Percentiles rank a stretch among this genome's conserved stretches.
phyloP scores from a whole-genome alignment of 2,329 filamentous ascomycete species.

The Juglanconis sp. region DNA sequence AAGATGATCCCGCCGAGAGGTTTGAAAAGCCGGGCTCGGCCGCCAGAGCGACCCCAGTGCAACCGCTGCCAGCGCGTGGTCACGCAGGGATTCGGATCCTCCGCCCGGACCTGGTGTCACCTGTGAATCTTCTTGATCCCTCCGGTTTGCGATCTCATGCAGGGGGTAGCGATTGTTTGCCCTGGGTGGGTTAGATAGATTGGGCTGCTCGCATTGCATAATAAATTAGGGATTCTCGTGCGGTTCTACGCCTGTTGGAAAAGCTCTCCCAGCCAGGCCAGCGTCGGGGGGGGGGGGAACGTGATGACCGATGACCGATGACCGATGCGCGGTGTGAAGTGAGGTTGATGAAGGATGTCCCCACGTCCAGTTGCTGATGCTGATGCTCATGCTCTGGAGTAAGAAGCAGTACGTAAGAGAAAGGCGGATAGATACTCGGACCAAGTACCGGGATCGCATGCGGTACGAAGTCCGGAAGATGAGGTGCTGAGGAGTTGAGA shows the following conservation, averaged over 20 bases:
- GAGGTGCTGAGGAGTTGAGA: no score
- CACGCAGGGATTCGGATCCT: neutral
- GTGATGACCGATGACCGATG: neutral
- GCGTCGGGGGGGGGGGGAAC: neutral
- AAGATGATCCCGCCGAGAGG: neutral
- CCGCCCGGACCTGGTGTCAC: neutral
- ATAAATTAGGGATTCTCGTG: neutral
- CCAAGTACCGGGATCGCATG: no score
- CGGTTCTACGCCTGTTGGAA: neutral
- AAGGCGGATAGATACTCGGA: no score
- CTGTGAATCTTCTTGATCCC: neutral
- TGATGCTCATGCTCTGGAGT: no score
- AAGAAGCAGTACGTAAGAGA: no score
- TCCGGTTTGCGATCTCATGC: neutral
- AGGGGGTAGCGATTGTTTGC: neutral
- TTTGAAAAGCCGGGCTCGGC: conserved; percentile 2
- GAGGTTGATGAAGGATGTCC: no score
- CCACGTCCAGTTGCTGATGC: no score
- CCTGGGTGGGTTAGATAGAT: no score
- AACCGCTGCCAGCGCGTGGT: conserved; percentile 6
- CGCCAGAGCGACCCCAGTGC: neutral
- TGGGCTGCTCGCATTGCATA: no score
- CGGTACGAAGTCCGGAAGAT: no score
- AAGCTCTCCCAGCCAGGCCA: neutral
- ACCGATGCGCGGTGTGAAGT: no score